Percentiles rank a stretch among this genome's conserved stretches.
phyloP scores from a whole-genome alignment of 148 eudicot genomes.

The Camellia japonica region DNA sequence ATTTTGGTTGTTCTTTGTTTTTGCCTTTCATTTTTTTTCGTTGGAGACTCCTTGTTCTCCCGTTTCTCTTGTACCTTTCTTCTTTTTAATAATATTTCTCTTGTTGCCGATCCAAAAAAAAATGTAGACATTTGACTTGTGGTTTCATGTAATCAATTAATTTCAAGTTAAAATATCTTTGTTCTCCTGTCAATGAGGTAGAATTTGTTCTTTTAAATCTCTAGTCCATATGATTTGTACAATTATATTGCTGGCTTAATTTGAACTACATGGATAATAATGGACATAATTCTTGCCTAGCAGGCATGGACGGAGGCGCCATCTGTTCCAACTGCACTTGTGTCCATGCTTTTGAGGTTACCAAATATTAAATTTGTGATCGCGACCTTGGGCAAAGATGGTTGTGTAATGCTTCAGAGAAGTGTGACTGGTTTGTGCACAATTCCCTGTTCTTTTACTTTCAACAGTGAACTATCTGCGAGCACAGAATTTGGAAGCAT shows the following conservation, averaged over 20 bases:
- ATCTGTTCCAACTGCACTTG: constrained; percentile 68
- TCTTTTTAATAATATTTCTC: too few relatives aligned
- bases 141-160: not conserved
- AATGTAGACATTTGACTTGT: not conserved
- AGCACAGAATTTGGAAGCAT: not conserved
- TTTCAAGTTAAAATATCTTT: not conserved
- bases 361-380: constrained; percentile 73
- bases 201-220: not conserved
- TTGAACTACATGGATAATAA: not conserved
- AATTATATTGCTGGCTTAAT: not conserved
- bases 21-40: too few relatives aligned
- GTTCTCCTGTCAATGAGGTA: not conserved
- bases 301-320: constrained; percentile 88
- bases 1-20: too few relatives aligned
- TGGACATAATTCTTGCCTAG: not conserved
- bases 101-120: too few relatives aligned
- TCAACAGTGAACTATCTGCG: not conserved
- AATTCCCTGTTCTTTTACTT: constrained; percentile 3
- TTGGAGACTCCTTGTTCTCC: too few relatives aligned
- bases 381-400: constrained; percentile 88
- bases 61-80: too few relatives aligned
- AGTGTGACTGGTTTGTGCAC: constrained; percentile 44
- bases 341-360: constrained; percentile 69
- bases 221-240: not conserved
- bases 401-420: constrained; percentile 90